These are phyloP conservation scores for Fraxinus quadrangulata DNA, from an alignment of 257 asterid species.

Conservation along the genomic window DNA sequence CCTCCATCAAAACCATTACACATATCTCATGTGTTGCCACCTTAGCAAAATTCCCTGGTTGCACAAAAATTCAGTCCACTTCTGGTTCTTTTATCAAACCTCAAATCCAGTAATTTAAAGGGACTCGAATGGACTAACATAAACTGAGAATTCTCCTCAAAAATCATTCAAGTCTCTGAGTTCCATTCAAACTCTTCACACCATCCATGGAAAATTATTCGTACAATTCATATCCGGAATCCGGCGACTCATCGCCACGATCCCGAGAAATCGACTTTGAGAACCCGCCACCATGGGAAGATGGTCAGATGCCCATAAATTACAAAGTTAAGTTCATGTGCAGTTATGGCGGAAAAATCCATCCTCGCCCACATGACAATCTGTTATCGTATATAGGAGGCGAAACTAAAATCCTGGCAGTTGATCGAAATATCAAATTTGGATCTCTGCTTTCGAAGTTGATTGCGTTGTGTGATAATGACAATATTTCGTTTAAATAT, in stretches of 20 bases:
- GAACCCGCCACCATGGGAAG: slow-evolving; percentile 85
- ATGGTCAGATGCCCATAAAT: slow-evolving; percentile 45
- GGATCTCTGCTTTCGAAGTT: slow-evolving; percentile 53
- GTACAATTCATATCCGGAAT: slow-evolving; percentile 74
- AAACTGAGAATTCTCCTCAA: neutral
- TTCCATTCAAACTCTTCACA: neutral
- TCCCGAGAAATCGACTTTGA: slow-evolving; percentile 90
- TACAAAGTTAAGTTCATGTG: slow-evolving; percentile 86
- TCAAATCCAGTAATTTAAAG: neutral
- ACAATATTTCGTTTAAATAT: slow-evolving; percentile 69
- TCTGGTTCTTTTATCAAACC: slow-evolving; percentile 8
- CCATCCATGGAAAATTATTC: slow-evolving; percentile 64
- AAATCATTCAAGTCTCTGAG: neutral
- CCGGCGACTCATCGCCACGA: slow-evolving; percentile 93
- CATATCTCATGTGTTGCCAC: slow-evolving; percentile 37
- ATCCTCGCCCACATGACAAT: slow-evolving; percentile 90
- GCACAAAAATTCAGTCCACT: neutral
- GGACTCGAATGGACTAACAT: slow-evolving; percentile 17
- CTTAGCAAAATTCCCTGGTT: slow-evolving; percentile 2
- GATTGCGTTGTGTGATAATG: slow-evolving; percentile 59
- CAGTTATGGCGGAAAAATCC: slow-evolving; percentile 93
- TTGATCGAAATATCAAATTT: slow-evolving; percentile 70
- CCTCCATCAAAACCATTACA: slow-evolving; percentile 11
- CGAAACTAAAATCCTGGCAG: slow-evolving; percentile 87
- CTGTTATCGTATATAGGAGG: slow-evolving; percentile 88